Evolutionary conservation across 108 stramenopile genomes (phyloP).

Genomic region (Seminavis robusta): DNA sequence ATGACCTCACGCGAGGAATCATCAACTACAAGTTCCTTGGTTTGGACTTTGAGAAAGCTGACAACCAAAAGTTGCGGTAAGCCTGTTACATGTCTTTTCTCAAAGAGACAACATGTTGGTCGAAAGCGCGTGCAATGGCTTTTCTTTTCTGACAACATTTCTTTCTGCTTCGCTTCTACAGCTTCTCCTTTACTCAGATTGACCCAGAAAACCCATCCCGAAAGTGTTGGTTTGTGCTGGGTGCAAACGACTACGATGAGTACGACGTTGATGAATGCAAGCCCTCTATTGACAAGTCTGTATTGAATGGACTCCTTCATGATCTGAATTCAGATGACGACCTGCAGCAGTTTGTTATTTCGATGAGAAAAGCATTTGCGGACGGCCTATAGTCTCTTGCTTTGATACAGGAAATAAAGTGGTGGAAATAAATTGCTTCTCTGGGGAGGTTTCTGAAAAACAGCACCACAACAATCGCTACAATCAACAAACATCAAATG

Average conservation of each 20-base stretch:
- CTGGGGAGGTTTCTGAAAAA: too few species aligned
- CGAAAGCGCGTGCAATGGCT: too few species aligned
- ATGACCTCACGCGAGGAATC: constrained; percentile 54
- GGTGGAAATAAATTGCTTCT: too few species aligned
- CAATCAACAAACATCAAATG: too few species aligned
- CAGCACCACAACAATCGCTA: too few species aligned
- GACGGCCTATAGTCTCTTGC: too few species aligned
- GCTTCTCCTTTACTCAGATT: constrained; percentile 45
- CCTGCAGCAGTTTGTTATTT: constrained; percentile 1
- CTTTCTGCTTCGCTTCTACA: constrained; percentile 1
- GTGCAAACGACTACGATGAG: constrained; percentile 34
- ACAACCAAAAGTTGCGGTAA: constrained; percentile 33
- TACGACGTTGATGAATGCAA: constrained; percentile 42
- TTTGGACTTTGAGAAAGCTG: constrained; percentile 42
- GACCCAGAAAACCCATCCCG: constrained; percentile 36
- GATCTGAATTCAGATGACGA: constrained; percentile 1
- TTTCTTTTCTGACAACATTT: too few species aligned
- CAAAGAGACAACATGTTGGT: too few species aligned
- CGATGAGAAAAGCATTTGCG: constrained; percentile 3
- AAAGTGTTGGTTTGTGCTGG: constrained; percentile 42
- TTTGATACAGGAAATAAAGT: too few species aligned
- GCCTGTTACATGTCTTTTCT: constrained; percentile 1
- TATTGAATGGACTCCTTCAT: background rate
- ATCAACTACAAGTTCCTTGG: constrained; percentile 56
- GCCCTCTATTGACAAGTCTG: constrained; percentile 9